Conservation (phyloP, 2,329 filamentous ascomycete species). For the Colletotrichum melonis region DNA sequence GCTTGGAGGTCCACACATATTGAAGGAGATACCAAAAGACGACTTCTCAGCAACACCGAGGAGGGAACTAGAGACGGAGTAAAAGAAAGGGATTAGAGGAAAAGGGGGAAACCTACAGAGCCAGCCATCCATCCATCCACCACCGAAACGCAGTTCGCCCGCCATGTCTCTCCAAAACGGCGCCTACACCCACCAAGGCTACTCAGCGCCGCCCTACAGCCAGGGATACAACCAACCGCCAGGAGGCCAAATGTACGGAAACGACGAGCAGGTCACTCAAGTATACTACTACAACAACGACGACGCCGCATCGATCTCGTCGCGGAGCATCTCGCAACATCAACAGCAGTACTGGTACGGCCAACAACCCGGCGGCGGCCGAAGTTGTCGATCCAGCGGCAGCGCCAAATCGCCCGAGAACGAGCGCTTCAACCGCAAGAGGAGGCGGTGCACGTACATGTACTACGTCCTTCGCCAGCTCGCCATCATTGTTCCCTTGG, state of each 20-base stretch:
- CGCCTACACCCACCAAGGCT: slow-evolving; percentile 30
- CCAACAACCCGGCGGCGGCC: neutral
- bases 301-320: slow-evolving; percentile 15
- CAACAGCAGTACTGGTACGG: slow-evolving; percentile 28
- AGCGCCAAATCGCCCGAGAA: slow-evolving; percentile 15
- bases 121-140: neutral
- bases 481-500: slow-evolving; percentile 52
- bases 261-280: neutral
- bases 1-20: neutral
- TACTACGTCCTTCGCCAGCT: slow-evolving; percentile 48
- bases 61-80: neutral
- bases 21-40: neutral
- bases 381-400: neutral
- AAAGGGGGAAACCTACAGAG: neutral
- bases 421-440: slow-evolving; percentile 32
- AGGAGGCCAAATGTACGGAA: slow-evolving; percentile 26
- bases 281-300: slow-evolving; percentile 15
- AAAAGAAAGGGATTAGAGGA: neutral
- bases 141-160: neutral
- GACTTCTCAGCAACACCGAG: neutral
- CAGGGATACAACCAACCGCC: slow-evolving; percentile 30
- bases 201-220: slow-evolving; percentile 31
- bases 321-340: neutral
- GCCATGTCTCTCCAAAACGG: slow-evolving; percentile 28
- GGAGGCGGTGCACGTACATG: slow-evolving; percentile 46